phyloP scores from a whole-genome alignment of 345 rosid genomes.

The Salix suchowensis region DNA sequence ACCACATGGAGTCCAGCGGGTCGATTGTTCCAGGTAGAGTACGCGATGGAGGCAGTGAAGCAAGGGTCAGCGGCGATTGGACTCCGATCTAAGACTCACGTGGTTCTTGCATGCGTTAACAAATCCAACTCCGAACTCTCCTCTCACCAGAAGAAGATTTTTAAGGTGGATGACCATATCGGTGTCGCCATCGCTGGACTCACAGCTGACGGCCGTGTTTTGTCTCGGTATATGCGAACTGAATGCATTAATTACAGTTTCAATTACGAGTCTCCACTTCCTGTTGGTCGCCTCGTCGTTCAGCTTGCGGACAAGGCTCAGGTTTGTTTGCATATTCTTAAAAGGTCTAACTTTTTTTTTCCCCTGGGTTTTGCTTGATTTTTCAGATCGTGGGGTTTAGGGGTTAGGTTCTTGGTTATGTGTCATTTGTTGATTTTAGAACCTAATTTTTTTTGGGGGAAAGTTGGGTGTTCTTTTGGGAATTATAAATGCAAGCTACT shows the following conservation, averaged over 20 bases:
- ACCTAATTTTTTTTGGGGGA: background rate
- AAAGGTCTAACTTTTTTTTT: background rate
- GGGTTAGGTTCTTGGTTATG: background rate
- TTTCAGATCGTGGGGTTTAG: background rate
- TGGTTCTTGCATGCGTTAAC: slow-evolving; percentile 84
- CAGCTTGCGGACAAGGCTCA: slow-evolving; percentile 98
- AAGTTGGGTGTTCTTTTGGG: background rate
- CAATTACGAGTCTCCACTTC: slow-evolving; percentile 92
- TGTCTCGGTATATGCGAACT: slow-evolving; percentile 91
- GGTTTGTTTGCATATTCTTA: slow-evolving; percentile 34
- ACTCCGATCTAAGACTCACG: slow-evolving; percentile 95
- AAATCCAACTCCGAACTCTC: slow-evolving; percentile 92
- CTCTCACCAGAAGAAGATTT: slow-evolving; percentile 97
- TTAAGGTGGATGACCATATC: slow-evolving; percentile 94
- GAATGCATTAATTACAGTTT: slow-evolving; percentile 84
- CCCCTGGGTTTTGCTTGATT: background rate
- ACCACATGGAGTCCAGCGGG: slow-evolving; percentile 99
- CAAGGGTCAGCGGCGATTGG: slow-evolving; percentile 99
- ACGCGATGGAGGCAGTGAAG: slow-evolving; percentile 99
- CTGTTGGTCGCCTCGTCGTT: slow-evolving; percentile 92
- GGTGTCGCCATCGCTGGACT: slow-evolving; percentile 97
- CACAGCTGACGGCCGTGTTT: slow-evolving; percentile 95
- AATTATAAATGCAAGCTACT: background rate
- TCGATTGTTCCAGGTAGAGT: slow-evolving; percentile 90
- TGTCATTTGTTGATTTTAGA: background rate